phyloP scores from a whole-genome alignment of 2,329 filamentous ascomycete species.

The Phyllosticta citribraziliensis region DNA sequence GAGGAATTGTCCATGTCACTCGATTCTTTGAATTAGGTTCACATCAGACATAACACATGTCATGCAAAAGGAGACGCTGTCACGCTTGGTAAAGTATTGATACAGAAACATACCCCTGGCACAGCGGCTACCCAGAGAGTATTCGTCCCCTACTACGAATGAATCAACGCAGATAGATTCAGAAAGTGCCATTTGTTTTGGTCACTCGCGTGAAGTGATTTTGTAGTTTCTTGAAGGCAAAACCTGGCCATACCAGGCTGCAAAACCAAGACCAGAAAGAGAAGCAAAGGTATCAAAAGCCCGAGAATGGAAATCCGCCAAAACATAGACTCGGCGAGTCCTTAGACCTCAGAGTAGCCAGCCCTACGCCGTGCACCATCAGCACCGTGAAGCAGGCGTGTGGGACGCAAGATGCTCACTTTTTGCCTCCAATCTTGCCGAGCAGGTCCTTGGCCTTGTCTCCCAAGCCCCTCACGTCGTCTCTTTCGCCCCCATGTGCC shows the following conservation, averaged over 20 bases:
- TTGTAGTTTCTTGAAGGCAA: neutral
- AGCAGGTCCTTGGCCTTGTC: conserved; percentile 47
- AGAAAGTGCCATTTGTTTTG: too few relatives aligned
- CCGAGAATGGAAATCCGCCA: neutral
- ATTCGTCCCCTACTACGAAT: too few relatives aligned
- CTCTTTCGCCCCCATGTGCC: conserved; percentile 28
- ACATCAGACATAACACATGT: neutral
- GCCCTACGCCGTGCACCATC: neutral
- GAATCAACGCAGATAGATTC: too few relatives aligned
- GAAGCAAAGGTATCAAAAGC: neutral
- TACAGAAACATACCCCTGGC: neutral
- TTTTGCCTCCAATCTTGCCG: conserved; percentile 30
- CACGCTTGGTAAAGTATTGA: neutral
- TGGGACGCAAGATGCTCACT: conserved; percentile 18
- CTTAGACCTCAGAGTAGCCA: neutral
- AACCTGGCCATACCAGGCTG: neutral
- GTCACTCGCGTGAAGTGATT: neutral
- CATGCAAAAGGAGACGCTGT: neutral
- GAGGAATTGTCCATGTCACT: neutral
- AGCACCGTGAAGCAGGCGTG: neutral
- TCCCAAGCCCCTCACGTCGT: conserved; percentile 31
- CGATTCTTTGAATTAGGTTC: neutral
- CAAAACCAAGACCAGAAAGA: neutral
- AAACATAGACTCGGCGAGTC: neutral
- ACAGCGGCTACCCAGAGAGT: neutral